Percentiles rank a stretch among this genome's conserved stretches.
These are phyloP conservation scores for Pulveroboletus sp. DNA, from an alignment of 768 basidiomycete species.

Conservation along the genomic window DNA sequence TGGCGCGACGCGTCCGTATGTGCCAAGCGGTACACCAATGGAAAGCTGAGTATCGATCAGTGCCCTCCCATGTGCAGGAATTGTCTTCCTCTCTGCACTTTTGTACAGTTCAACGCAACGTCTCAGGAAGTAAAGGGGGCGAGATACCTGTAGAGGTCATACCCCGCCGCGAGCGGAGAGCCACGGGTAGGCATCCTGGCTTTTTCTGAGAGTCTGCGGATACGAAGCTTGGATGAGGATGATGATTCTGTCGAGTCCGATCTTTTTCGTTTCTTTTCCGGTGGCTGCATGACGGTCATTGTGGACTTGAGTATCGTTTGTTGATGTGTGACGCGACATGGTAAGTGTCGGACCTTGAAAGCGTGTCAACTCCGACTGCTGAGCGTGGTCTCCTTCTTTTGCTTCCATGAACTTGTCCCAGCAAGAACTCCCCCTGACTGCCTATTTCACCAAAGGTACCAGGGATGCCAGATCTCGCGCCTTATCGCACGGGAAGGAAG, in stretches of 20 bases:
- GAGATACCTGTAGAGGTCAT: constrained; percentile 84
- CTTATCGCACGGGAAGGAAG: constrained; percentile 1
- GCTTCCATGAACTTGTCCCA: constrained; percentile 29
- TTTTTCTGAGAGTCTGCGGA: constrained; percentile 80
- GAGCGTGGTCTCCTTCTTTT: background rate
- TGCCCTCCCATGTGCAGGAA: constrained; percentile 90
- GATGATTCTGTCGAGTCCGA: constrained; percentile 36
- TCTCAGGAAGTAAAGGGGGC: background rate
- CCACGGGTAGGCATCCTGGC: constrained; percentile 86
- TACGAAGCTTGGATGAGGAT: constrained; percentile 53
- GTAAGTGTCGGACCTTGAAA: constrained; percentile 28
- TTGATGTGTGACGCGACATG: constrained; percentile 20
- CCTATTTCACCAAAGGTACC: constrained; percentile 20
- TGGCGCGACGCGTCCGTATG: constrained; percentile 95
- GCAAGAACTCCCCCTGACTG: constrained; percentile 30
- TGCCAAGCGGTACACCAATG: constrained; percentile 88
- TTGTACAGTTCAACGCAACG: background rate
- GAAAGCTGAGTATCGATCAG: constrained; percentile 88
- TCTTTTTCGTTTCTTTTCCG: constrained; percentile 59
- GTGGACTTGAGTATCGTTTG: background rate
- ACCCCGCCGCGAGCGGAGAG: constrained; percentile 82
- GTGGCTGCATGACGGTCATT: constrained; percentile 28
- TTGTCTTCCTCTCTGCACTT: constrained; percentile 78
- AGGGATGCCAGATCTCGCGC: constrained; percentile 9
- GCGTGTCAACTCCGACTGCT: constrained; percentile 38